Base-by-base conservation (phyloP, 805 yeast species). In the Starmerella lactis-condensi region DNA sequence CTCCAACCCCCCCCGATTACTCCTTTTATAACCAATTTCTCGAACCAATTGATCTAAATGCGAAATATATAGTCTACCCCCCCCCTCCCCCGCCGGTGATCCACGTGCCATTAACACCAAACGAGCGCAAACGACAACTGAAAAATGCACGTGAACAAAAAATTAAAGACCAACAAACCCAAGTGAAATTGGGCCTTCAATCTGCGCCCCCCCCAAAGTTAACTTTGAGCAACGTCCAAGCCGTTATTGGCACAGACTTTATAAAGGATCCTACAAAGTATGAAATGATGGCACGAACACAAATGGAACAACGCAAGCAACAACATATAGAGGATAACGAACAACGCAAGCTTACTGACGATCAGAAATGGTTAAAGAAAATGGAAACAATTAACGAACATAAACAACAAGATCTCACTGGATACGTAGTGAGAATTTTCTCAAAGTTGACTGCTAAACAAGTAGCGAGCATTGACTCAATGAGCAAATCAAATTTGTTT, bases 161-260 rank as follows among this genome's bases (percentile, higher is more conserved):
- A 75, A 50, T 61, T 65, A 32, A 17, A 36, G 98, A 89, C n/a
- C n/a, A n/a, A n/a, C 93, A 79, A 47, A 85, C 79, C 42, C 59
- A 75, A 28, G 72, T 83, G 16, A 65, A 72, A 35, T 56, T 78
- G 4, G 98, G 98, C 0, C 54, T 83, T 13, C 78, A 75, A 28
- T 75, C 92, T 0, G 75, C 92, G 4, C 93, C 94, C 0, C 75
- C 75, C 5, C 92, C 94, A 3, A 89, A 85, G 51, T 75, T 89
- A 17, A 78, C 75, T 45, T 58, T 81, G 26, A 68, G 75, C 26
- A 89, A 85, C 48, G 62, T 89, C 52, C 78, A 81, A 82, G 75
- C 65, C 43, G 93, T 81, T 0, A 57, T 76, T 29, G 78, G 95
- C 2, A 70, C 77, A 43, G 91, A 78, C 35, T 79, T 89, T 5